These are phyloP conservation scores for Phytopythium vexans DNA, from an alignment of 352 stramenopile genomes.

Conservation along the genomic window DNA sequence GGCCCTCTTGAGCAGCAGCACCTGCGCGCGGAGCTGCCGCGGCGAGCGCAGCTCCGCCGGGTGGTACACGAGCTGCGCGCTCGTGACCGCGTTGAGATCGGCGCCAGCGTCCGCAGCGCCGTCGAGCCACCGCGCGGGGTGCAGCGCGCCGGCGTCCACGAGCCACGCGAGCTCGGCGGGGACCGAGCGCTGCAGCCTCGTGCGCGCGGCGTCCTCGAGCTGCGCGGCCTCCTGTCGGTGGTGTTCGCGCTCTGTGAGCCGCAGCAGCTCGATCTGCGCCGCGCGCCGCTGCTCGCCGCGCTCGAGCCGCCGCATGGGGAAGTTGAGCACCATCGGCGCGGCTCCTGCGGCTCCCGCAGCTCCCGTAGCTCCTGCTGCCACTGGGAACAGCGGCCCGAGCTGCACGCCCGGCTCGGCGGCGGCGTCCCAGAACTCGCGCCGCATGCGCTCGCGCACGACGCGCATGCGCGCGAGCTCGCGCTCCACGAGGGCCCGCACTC, in stretches of 20 bases:
- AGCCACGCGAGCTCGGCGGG: constrained; percentile 55
- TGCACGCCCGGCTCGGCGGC: constrained; percentile 64
- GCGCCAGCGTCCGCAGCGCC: not conserved
- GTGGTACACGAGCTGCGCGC: constrained; percentile 85
- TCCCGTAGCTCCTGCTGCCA: not conserved
- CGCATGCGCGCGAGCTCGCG: constrained; percentile 71
- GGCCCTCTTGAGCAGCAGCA: constrained; percentile 74
- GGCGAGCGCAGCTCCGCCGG: constrained; percentile 73
- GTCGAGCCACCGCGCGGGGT: constrained; percentile 9
- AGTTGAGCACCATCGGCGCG: constrained; percentile 69
- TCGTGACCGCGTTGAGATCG: constrained; percentile 36
- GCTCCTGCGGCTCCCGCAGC: not conserved
- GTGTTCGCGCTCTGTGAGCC: constrained; percentile 62
- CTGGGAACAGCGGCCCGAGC: constrained; percentile 49
- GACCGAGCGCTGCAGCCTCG: constrained; percentile 53
- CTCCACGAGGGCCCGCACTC: constrained; percentile 60
- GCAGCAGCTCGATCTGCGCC: constrained; percentile 57
- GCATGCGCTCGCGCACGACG: constrained; percentile 84
- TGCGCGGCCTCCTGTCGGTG: constrained; percentile 39
- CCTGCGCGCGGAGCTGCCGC: constrained; percentile 85
- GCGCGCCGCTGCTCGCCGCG: constrained; percentile 42
- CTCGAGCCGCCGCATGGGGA: constrained; percentile 64
- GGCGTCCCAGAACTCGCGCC: constrained; percentile 89
- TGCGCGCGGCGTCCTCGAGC: constrained; percentile 11
- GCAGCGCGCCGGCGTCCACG: constrained; percentile 39